These are phyloP conservation scores for Malus sieversii DNA, from an alignment of 306 rosid species.

Conservation along the genomic window DNA sequence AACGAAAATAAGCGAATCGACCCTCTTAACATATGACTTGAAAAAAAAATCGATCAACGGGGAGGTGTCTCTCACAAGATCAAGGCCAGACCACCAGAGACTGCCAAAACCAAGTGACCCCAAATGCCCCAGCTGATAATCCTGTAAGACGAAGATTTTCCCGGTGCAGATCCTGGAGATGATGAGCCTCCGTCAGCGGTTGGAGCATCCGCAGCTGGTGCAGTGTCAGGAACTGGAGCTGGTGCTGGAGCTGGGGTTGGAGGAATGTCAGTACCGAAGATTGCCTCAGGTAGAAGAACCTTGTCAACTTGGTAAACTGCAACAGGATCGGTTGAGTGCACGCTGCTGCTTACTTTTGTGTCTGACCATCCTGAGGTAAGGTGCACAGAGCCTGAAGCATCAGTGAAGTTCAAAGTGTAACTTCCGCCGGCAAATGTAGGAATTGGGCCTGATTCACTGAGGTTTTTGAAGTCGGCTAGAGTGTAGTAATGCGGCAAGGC, in stretches of 20 bases:
- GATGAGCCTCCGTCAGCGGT: constrained; percentile 29
- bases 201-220: constrained; percentile 81
- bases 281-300: constrained; percentile 81
- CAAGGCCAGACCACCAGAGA: constrained; percentile 40
- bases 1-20: constrained; percentile 30
- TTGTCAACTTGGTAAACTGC: constrained; percentile 71
- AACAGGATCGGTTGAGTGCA: constrained; percentile 75
- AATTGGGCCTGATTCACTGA: constrained; percentile 47
- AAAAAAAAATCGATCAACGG: constrained; percentile 1
- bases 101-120: constrained; percentile 48
- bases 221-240: constrained; percentile 59
- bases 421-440: constrained; percentile 77
- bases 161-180: constrained; percentile 48
- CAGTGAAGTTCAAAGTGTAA: constrained; percentile 70
- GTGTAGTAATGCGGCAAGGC: constrained; percentile 79
- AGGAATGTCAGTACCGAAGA: constrained; percentile 79
- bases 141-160: constrained; percentile 51
- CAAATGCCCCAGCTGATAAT: constrained; percentile 40
- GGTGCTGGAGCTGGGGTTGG: constrained; percentile 59
- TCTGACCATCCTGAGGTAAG: constrained; percentile 68
- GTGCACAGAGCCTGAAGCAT: constrained; percentile 53
- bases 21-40: constrained; percentile 39
- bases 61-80: constrained; percentile 37
- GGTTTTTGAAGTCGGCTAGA: constrained; percentile 64
- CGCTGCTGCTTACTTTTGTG: constrained; percentile 79